phyloP scores from a whole-genome alignment of 169 alveolate genomes.

The Theileria equi region DNA sequence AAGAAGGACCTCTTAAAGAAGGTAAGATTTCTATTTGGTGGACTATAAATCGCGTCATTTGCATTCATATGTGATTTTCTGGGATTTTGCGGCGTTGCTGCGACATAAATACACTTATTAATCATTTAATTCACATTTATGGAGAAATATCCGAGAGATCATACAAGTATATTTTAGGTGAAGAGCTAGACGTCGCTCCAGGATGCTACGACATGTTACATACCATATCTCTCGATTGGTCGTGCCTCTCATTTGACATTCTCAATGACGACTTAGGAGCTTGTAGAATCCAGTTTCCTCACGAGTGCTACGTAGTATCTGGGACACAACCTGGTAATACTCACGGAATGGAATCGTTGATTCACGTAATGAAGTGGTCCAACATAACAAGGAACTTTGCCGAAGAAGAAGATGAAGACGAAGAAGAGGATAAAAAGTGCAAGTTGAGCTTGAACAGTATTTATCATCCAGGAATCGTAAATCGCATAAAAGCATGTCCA shows the following conservation, averaged over 20 bases:
- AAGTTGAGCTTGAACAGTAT: slow-evolving; percentile 27
- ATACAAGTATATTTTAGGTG: slow-evolving; percentile 25
- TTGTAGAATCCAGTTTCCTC: slow-evolving; percentile 52
- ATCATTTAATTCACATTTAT: background rate
- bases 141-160: background rate
- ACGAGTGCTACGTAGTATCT: slow-evolving; percentile 52
- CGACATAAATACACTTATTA: too few species aligned
- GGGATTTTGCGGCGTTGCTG: too few species aligned
- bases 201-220: slow-evolving; percentile 67
- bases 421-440: slow-evolving; percentile 34
- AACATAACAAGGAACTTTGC: slow-evolving; percentile 48
- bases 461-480: slow-evolving; percentile 57
- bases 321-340: slow-evolving; percentile 60
- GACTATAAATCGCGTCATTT: background rate
- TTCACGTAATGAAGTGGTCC: slow-evolving; percentile 66
- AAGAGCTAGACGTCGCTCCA: slow-evolving; percentile 56
- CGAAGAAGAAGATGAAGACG: slow-evolving; percentile 35
- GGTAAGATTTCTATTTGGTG: slow-evolving; percentile 42
- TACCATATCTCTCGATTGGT: slow-evolving; percentile 64
- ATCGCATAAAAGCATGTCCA: slow-evolving; percentile 61
- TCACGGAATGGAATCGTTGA: slow-evolving; percentile 33
- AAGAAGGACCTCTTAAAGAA: slow-evolving; percentile 47
- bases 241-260: slow-evolving; percentile 76
- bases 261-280: slow-evolving; percentile 44
- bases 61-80: background rate